Percentiles rank a stretch among this genome's conserved stretches.
Evolutionary conservation across 371 early-diverging fungal species (phyloP).

Genomic region (Rhizomucor miehei): DNA sequence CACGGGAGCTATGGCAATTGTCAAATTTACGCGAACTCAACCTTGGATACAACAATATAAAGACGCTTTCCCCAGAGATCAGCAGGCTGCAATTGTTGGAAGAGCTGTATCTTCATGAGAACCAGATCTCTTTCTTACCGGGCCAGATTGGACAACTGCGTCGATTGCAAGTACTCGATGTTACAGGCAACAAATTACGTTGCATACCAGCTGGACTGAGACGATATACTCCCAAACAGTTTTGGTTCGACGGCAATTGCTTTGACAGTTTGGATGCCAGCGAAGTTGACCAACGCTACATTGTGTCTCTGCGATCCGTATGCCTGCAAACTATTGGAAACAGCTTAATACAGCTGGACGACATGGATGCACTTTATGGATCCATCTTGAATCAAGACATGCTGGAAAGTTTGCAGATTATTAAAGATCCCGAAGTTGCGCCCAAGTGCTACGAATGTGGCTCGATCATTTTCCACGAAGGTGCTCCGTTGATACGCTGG

Average conservation of each 20-base stretch:
- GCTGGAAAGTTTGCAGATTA: conserved; percentile 5
- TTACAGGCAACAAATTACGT: conserved; percentile 53
- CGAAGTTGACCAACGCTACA: background rate
- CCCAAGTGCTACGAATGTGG: conserved; percentile 8
- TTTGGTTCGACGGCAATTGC: conserved; percentile 47
- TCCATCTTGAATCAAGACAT: conserved; percentile 5
- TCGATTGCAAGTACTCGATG: conserved; percentile 48
- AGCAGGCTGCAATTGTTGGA: conserved; percentile 76
- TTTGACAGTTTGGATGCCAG: conserved; percentile 15
- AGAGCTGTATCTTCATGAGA: conserved; percentile 92
- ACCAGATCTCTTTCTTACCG: conserved; percentile 83
- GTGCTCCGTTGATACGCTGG: conserved; percentile 7
- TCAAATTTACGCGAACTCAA: conserved; percentile 70
- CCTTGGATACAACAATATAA: conserved; percentile 87
- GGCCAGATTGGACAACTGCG: conserved; percentile 58
- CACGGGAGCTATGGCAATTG: conserved; percentile 72
- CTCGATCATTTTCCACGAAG: conserved; percentile 12
- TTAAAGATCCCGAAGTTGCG: conserved; percentile 7
- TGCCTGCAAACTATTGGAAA: conserved; percentile 8
- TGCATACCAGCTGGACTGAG: conserved; percentile 45
- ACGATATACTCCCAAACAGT: conserved; percentile 15
- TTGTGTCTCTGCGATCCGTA: conserved; percentile 8
- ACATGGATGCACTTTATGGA: background rate
- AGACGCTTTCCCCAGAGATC: conserved; percentile 82
- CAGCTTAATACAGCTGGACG: background rate